Evolutionary conservation across 2,329 filamentous ascomycete species (phyloP), one percentile per base, ranked within the genome.

Genomic region (Alternaria triticimaculans): DNA sequence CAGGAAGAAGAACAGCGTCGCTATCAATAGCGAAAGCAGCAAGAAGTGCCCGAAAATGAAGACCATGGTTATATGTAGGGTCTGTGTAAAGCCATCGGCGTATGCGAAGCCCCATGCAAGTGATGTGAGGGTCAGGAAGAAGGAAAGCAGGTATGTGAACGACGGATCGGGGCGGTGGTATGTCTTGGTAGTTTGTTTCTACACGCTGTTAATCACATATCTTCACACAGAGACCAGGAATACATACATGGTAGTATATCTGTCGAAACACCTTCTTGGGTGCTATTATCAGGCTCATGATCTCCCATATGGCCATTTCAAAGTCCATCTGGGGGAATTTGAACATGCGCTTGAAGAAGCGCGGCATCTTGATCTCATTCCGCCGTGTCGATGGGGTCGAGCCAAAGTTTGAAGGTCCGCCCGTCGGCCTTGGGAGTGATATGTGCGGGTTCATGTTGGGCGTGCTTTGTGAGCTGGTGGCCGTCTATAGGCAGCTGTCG

Each of bases 291-390:
- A 91, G 82, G 72, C 86, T 87, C 65, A 87, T 89, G 87, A 91
- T 91, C 78, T 91, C 89, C 89, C 89, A 91, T 70, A 90, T 87
- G 20, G 89, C 89, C 84, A 90, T 90, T 76, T 91, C 89, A 76
- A 91, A 91, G 82, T 91, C 89, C 89, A 91, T 91, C 71, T 90
- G 89, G 11, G 89, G 88, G 74, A 91, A 91, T 78, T 91, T 91
- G 84, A 91, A 90, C 54, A 91, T 81, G 62, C 88, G 84, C 74
- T 89, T 88, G 82, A 90, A 90, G 84, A 90, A 90, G 69, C 87
- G 86, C 68, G 88, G 88, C 84, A 90, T 87, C 49, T 86, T 85
- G 73, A 89, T 79, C 58, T 86, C 86, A 58, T 82, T 82, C 63
- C 85, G 82, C 66, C 81, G 81, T 62, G 83, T 71, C 44, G 85